These are phyloP conservation scores for Xylariaceae sp. DNA, from an alignment of 2,329 filamentous ascomycete genomes.

Conservation along the genomic window DNA sequence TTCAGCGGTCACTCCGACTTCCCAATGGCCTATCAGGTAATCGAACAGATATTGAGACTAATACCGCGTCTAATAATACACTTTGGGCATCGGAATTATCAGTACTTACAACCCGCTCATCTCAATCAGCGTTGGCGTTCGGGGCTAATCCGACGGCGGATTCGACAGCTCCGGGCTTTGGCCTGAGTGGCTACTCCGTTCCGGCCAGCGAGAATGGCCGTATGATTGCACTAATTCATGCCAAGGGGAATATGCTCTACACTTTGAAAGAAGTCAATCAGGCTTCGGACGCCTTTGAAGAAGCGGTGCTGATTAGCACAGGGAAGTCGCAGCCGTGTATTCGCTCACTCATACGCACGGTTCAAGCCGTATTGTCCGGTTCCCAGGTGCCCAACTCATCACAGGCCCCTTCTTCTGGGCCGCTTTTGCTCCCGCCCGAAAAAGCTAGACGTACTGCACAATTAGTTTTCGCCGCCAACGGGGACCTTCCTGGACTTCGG, in stretches of 20 bases:
- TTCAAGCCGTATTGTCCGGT: constrained; percentile 62
- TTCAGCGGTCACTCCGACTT: constrained; percentile 66
- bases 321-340: constrained; percentile 67
- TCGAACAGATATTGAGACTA: constrained; percentile 2
- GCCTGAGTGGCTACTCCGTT: constrained; percentile 77
- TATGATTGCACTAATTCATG: constrained; percentile 88
- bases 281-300: constrained; percentile 87
- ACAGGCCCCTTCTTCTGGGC: constrained; percentile 41
- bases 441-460: constrained; percentile 76
- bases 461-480: constrained; percentile 70
- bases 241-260: constrained; percentile 98
- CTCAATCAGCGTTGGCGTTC: constrained; percentile 12
- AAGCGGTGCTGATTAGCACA: constrained; percentile 83
- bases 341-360: constrained; percentile 69
- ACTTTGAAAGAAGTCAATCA: constrained; percentile 72
- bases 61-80: constrained; percentile 5
- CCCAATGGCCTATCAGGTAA: constrained; percentile 32
- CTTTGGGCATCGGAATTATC: constrained; percentile 9
- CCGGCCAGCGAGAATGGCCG: constrained; percentile 84
- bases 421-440: constrained; percentile 76
- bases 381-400: constrained; percentile 34
- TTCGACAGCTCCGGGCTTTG: constrained; percentile 47
- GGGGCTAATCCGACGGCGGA: constrained; percentile 14
- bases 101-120: constrained; percentile 11
- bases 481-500: constrained; percentile 72